Evolutionary conservation across 2,329 filamentous ascomycete species (phyloP).

Genomic region (Macrophomina tecta): DNA sequence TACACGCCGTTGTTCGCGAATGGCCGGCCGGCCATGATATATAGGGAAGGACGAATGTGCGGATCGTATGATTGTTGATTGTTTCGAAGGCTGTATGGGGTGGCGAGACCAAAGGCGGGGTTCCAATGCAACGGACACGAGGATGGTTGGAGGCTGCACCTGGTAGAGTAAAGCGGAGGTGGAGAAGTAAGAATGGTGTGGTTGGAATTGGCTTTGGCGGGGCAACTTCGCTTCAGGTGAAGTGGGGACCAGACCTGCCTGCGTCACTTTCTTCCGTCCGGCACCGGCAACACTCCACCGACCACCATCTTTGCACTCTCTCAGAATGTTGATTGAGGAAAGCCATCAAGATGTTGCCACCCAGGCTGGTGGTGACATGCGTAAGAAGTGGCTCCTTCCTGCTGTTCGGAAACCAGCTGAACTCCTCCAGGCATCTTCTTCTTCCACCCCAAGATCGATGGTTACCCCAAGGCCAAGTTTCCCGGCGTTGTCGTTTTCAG

Average conservation of each 20-base stretch:
- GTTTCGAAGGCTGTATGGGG: too few species aligned
- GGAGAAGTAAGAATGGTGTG: not conserved
- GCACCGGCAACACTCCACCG: not conserved
- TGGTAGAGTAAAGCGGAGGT: not conserved
- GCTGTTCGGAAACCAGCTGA: not conserved
- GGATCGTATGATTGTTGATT: too few species aligned
- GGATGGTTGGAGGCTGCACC: too few species aligned
- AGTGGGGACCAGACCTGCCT: not conserved
- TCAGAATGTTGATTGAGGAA: slow-evolving; percentile 64
- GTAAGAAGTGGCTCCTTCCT: slow-evolving; percentile 44
- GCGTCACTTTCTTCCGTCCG: slow-evolving; percentile 3
- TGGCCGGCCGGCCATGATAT: too few species aligned
- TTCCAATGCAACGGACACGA: too few species aligned
- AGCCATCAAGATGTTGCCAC: slow-evolving; percentile 65
- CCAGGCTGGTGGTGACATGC: slow-evolving; percentile 65
- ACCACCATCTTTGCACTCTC: not conserved
- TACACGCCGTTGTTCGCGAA: too few species aligned
- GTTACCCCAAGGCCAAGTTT: slow-evolving; percentile 88
- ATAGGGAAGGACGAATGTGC: too few species aligned
- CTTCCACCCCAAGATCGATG: slow-evolving; percentile 83
- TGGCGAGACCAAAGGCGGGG: too few species aligned
- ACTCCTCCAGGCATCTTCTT: slow-evolving; percentile 75
- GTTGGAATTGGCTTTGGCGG: slow-evolving; percentile 18
- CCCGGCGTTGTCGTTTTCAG: slow-evolving; percentile 88
- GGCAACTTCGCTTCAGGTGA: slow-evolving; percentile 14